Evolutionary conservation across 2,329 filamentous ascomycete species (phyloP).

Genomic region (Penicillium sp.): DNA sequence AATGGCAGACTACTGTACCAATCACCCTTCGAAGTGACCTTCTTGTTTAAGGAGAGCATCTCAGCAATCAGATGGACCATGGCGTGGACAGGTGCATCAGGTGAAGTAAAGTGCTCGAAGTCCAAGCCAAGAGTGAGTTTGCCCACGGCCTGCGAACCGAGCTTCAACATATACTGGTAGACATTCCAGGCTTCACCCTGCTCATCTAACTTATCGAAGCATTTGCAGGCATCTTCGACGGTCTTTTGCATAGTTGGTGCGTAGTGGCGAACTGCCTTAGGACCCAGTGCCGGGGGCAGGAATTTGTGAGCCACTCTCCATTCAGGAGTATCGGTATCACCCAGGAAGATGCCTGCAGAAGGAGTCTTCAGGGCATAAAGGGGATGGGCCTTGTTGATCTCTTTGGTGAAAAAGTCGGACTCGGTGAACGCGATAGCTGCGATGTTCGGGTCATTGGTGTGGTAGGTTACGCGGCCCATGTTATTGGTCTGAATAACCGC

Average conservation of each 20-base stretch:
- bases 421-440: constrained; percentile 51
- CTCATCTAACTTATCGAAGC: constrained; percentile 52
- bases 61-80: constrained; percentile 55
- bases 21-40: constrained; percentile 53
- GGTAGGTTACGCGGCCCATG: constrained; percentile 52
- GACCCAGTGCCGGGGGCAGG: constrained; percentile 18
- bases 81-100: constrained; percentile 52
- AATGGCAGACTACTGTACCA: constrained; percentile 61
- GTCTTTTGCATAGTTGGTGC: no score
- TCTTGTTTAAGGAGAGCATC: constrained; percentile 58
- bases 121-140: constrained; percentile 49
- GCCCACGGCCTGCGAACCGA: constrained; percentile 47
- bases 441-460: constrained; percentile 53
- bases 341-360: constrained; percentile 33
- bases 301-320: constrained; percentile 59
- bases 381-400: constrained; percentile 42
- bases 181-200: constrained; percentile 48
- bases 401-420: constrained; percentile 55
- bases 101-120: constrained; percentile 45
- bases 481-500: constrained; percentile 54
- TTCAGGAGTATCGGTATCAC: constrained; percentile 33
- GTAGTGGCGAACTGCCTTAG: no score
- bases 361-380: constrained; percentile 30
- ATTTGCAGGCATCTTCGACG: constrained; percentile 44
- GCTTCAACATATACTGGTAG: constrained; percentile 53